These are phyloP conservation scores for maize (Zea mays) DNA, from an alignment of 176 grass and related monocot genomes.

Conservation along the genomic window Zm-B73-REFERENCE-NAM-5.0 NC_050102.1:87403001-87403500, in stretches of 20 bases:
- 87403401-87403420: constrained; percentile 17
- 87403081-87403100: constrained; percentile 9
- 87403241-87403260: constrained; percentile 58
- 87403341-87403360: constrained; percentile 1
- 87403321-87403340: constrained; percentile 37
- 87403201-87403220: constrained; percentile 71
- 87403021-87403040: constrained; percentile 83
- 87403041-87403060: constrained; percentile 51
- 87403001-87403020: constrained; percentile 77
- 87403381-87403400: neutral
- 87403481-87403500: constrained; percentile 1
- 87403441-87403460: constrained; percentile 40
- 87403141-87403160: constrained; percentile 42
- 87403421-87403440: constrained; percentile 20
- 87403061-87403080: constrained; percentile 69
- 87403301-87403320: constrained; percentile 33
- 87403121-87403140: constrained; percentile 47
- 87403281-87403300: constrained; percentile 33
- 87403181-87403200: constrained; percentile 72
- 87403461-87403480: constrained; percentile 26
- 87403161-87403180: constrained; percentile 75
- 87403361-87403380: neutral
- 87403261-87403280: constrained; percentile 56
- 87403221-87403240: constrained; percentile 75
- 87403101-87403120: constrained; percentile 17